A percentile compares a stretch with the other conserved stretches of the same genome.
Conservation (phyloP, 2,329 filamentous ascomycete genomes). For the Westerdykella sp. region DNA sequence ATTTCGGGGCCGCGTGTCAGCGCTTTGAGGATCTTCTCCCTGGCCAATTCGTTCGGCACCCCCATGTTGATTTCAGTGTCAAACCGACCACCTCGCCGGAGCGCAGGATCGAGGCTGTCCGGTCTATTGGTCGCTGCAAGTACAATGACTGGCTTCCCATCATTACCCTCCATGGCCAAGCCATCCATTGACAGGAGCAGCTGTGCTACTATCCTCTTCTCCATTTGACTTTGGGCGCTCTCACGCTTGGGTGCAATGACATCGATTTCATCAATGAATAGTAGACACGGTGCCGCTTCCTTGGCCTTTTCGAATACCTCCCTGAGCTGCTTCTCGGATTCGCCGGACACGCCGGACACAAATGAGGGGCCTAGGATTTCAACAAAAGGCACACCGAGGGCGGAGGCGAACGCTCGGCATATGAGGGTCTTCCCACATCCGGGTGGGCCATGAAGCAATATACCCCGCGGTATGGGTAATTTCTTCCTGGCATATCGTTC, state of each 20-base stretch:
- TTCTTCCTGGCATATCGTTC: slow-evolving; percentile 60
- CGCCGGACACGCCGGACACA: slow-evolving; percentile 80
- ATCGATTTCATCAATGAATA: slow-evolving; percentile 92
- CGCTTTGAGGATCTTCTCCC: slow-evolving; percentile 70
- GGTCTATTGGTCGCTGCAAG: slow-evolving; percentile 86
- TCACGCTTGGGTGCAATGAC: slow-evolving; percentile 83
- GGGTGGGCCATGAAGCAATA: slow-evolving; percentile 75
- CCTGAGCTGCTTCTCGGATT: slow-evolving; percentile 79
- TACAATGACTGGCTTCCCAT: slow-evolving; percentile 75
- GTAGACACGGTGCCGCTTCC: slow-evolving; percentile 74
- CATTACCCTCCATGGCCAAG: slow-evolving; percentile 63
- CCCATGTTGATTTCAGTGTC: slow-evolving; percentile 80
- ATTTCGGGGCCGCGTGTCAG: slow-evolving; percentile 62
- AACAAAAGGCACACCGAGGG: slow-evolving; percentile 70
- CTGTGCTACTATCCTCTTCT: slow-evolving; percentile 77
- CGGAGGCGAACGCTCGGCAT: slow-evolving; percentile 70
- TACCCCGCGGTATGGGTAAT: slow-evolving; percentile 65
- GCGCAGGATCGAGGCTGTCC: slow-evolving; percentile 74
- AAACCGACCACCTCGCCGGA: slow-evolving; percentile 70
- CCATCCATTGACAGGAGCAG: slow-evolving; percentile 81
- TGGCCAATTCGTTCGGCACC: slow-evolving; percentile 71
- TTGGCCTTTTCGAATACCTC: slow-evolving; percentile 86
- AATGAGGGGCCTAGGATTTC: slow-evolving; percentile 76
- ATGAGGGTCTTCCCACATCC: slow-evolving; percentile 85
- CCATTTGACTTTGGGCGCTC: slow-evolving; percentile 78